Conservation (phyloP, 306 rosid species). For the Sindora glabra region DNA sequence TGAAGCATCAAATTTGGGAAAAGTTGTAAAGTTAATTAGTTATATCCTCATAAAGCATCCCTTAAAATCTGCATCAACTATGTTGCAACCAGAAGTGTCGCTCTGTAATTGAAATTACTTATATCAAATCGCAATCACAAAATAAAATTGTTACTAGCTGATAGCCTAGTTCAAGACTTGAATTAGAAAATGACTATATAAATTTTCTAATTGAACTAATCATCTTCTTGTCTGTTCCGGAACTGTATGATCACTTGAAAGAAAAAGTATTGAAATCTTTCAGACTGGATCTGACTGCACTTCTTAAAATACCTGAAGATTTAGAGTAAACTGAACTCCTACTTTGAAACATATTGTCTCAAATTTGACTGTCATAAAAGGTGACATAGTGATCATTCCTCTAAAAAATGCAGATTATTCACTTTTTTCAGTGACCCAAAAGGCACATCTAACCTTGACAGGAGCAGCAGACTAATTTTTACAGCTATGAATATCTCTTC, state of each 20-base stretch:
- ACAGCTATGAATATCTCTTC: neutral
- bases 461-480: neutral
- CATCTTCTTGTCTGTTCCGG: neutral
- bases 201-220: neutral
- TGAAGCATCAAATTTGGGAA: constrained; percentile 8
- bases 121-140: neutral
- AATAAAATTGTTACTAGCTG: neutral
- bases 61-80: too few species aligned
- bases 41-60: too few species aligned
- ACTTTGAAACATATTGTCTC: neutral
- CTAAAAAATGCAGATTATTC: neutral
- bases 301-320: neutral
- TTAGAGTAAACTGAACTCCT: neutral
- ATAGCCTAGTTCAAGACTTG: neutral
- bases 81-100: neutral
- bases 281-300: neutral
- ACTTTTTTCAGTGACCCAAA: neutral
- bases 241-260: neutral
- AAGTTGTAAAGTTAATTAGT: too few species aligned
- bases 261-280: neutral
- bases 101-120: too few species aligned
- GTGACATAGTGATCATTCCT: neutral
- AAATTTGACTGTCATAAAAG: neutral
- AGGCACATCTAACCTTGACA: neutral
- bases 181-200: neutral